Evolutionary conservation across 23 red algal genomes (phyloP).

Genomic region (Gracilaria vermiculophylla): DNA sequence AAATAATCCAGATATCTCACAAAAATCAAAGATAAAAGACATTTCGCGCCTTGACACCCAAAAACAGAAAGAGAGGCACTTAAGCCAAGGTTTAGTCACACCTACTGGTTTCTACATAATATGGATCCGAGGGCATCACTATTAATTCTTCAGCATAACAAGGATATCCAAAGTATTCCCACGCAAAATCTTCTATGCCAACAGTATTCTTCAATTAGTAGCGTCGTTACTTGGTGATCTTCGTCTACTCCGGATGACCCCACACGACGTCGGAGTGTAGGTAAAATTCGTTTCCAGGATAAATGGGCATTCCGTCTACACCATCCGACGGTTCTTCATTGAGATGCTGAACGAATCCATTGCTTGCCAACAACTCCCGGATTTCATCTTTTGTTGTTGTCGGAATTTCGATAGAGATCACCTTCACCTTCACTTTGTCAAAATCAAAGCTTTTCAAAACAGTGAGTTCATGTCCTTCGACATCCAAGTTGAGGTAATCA

Average conservation of each 20-base stretch:
- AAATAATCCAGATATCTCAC: no score
- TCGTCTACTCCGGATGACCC: slow-evolving; percentile 28
- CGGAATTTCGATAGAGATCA: slow-evolving; percentile 53
- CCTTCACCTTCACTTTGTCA: slow-evolving; percentile 49
- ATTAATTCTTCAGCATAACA: no score
- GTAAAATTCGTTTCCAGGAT: slow-evolving; percentile 40
- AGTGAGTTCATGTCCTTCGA: slow-evolving; percentile 62
- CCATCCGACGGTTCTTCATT: neutral
- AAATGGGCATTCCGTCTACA: neutral
- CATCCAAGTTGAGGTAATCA: slow-evolving; percentile 68
- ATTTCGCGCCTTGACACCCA: no score
- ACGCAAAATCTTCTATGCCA: neutral
- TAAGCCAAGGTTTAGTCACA: no score
- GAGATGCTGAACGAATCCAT: slow-evolving; percentile 45
- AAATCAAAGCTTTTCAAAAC: slow-evolving; percentile 69
- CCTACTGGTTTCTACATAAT: no score
- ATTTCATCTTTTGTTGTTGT: neutral
- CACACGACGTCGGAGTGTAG: slow-evolving; percentile 40
- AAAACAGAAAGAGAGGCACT: no score
- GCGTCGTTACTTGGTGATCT: neutral
- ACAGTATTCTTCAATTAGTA: neutral
- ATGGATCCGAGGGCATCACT: no score
- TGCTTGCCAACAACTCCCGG: slow-evolving; percentile 32
- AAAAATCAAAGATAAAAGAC: no score
- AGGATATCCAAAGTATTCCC: no score